These are phyloP conservation scores for Ophiostoma triangulosporum DNA, from an alignment of 2,329 filamentous ascomycete species.

Conservation along the genomic window DNA sequence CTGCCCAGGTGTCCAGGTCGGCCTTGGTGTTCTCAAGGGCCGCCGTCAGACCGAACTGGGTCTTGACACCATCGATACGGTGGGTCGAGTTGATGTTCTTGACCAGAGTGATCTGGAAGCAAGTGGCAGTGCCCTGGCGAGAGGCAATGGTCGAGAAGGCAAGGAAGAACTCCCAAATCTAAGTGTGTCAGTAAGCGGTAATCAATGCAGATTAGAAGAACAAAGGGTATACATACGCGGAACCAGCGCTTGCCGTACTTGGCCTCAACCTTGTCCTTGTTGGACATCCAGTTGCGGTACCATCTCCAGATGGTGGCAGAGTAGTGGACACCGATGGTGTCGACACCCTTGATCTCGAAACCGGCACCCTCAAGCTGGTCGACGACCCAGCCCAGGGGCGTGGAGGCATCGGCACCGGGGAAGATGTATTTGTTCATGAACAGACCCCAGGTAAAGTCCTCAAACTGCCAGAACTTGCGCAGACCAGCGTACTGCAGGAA, in stretches of 20 bases:
- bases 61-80: slow-evolving; percentile 59
- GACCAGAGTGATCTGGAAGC: slow-evolving; percentile 74
- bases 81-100: slow-evolving; percentile 87
- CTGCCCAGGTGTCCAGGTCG: slow-evolving; percentile 22
- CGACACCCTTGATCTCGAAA: slow-evolving; percentile 81
- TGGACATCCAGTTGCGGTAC: slow-evolving; percentile 97
- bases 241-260: slow-evolving; percentile 97
- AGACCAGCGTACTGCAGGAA: slow-evolving; percentile 93
- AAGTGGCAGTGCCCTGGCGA: slow-evolving; percentile 70
- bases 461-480: slow-evolving; percentile 91
- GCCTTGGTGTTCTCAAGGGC: slow-evolving; percentile 32
- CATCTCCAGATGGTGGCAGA: slow-evolving; percentile 93
- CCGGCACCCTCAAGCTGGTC: slow-evolving; percentile 74
- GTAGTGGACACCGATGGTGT: slow-evolving; percentile 94
- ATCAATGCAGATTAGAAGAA: neutral
- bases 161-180: slow-evolving; percentile 83
- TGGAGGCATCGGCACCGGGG: slow-evolving; percentile 90
- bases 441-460: slow-evolving; percentile 93
- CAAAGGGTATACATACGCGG: slow-evolving; percentile 31
- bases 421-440: slow-evolving; percentile 99
- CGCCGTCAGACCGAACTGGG: slow-evolving; percentile 55
- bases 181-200: neutral
- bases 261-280: slow-evolving; percentile 79
- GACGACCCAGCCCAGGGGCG: slow-evolving; percentile 78
- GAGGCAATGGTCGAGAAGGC: slow-evolving; percentile 74